Base-by-base conservation (phyloP, 2,329 filamentous ascomycete species). In the Trichoderma sp. region DNA sequence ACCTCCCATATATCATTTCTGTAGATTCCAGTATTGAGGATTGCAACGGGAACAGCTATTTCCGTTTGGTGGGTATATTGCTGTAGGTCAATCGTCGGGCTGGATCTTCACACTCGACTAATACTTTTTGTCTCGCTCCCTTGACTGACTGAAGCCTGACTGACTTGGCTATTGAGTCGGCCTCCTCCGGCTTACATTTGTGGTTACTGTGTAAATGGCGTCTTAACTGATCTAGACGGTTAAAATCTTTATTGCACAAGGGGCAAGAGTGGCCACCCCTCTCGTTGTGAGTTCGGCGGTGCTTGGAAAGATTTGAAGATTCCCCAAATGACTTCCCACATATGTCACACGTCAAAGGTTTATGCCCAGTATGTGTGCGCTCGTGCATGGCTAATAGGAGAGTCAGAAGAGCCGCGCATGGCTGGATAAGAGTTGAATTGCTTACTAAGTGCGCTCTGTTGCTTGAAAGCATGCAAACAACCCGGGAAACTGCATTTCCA, bases 281-380 rank as follows among this genome's bases (percentile, higher is more conserved):
- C 41, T 86, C 83, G 16, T 88, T 87, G 78, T 93, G 91, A 8
- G 88, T 93, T 77, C 90, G 89, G 67, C 89, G 87, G 80, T 93
- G 91, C 78, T 93, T 93, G 68, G 91, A 90, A 21, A 93, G 83
- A 78, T 93, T 93, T 4, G 91, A 92, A 0, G 91, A 92, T 80
- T 93, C 91, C 76, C 89, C 88, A 80, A 93, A 93, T 11, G 83
- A 83, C 79, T 90, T 91, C 63, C 85, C 86, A 78, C 91, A 93
- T 33, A 88, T 84, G 1, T 89, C 87, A 77, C 91, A 93, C 62
- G 85, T 82, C 0, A 93, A 83, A 0, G 91, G 91, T 79, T 93
- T 93, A 64, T 90, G 88, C 59, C 91, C 90, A 1, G 91, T 92
- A 79, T 93, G 92, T 1, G 89, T 91, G 53, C 91, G 87, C 79